Conservation (phyloP, 345 rosid species). For the Laguncularia racemosa region DNA sequence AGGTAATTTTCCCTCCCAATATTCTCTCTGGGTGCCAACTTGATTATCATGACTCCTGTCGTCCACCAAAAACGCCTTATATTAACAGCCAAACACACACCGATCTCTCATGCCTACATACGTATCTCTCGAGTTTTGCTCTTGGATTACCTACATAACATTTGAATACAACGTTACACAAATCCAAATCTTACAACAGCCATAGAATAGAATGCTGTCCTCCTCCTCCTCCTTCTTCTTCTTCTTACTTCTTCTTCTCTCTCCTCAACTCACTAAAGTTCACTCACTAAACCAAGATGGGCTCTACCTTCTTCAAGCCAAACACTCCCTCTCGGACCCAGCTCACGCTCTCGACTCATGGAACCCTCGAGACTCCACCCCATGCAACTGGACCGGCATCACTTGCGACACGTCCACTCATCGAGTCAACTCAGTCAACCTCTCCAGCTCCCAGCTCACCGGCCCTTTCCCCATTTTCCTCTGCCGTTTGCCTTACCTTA, state of each 20-base stretch:
- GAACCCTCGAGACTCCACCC: slow-evolving; percentile 54
- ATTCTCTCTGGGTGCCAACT: too few species aligned
- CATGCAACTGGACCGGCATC: slow-evolving; percentile 70
- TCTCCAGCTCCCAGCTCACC: slow-evolving; percentile 37
- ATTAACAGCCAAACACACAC: too few species aligned
- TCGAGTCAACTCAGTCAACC: slow-evolving; percentile 45
- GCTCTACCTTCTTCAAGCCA: slow-evolving; percentile 56
- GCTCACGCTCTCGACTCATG: slow-evolving; percentile 48
- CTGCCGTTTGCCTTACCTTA: slow-evolving; percentile 60
- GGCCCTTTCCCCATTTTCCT: slow-evolving; percentile 75
- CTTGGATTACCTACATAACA: too few species aligned
- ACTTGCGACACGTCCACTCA: slow-evolving; percentile 35
- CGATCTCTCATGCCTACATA: too few species aligned
- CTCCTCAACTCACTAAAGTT: slow-evolving; percentile 15
- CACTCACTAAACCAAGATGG: slow-evolving; percentile 64
- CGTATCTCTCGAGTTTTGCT: too few species aligned
- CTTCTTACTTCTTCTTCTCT: slow-evolving; percentile 17
- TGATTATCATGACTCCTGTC: too few species aligned
- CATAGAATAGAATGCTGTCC: not conserved
- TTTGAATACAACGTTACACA: too few species aligned
- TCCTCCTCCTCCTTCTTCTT: slow-evolving; percentile 17
- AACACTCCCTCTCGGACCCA: slow-evolving; percentile 54
- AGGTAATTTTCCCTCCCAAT: too few species aligned
- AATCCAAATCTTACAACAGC: too few species aligned
- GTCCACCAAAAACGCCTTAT: too few species aligned